Base-by-base conservation (phyloP, 2,329 filamentous ascomycete genomes). In the Phaeosphaeriaceae sp. region DNA sequence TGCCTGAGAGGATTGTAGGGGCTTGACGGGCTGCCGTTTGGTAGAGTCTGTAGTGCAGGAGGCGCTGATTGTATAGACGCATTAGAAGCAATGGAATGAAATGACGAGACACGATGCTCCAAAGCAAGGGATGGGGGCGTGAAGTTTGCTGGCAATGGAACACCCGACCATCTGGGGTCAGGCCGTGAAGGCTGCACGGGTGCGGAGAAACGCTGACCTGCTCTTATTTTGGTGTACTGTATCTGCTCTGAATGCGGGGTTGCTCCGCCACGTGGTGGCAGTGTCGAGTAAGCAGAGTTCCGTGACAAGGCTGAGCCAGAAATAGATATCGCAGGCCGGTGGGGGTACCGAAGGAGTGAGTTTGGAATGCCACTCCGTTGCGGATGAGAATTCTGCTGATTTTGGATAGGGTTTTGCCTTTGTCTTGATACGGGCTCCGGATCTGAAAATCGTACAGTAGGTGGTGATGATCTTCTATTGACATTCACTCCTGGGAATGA, bases 1-100 rank as follows among this genome's bases (percentile, higher is more conserved):
- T 72, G 57, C 7, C 63, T 48, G 3, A 72, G 59, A 8, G 62
- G 62, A 35, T 70, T 63, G 50, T 71, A 68, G 40, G 66, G 58
- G n/a, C 50, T 50, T 4, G 54, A 48, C 15, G 53, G 52, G 29
- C 32, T 38, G 15, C 55, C 34, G 7, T 26, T 32, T 8, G 47
- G 17, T n/a, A 44, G 36, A 8, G 45, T 46, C 6, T 50, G 37
- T 5, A 60, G 28, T 6, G 44, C 46, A n/a, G 58, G 43, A 21
- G 65, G 57, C 11, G 59, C 46, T 0, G 61, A 61, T 37, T 61
- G 57, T 2, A 52, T 52, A 11, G 62, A 62, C 3, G 56, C 17
- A 13, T 44, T 50, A 1, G 60, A 59, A 4, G 36, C 26, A 12
- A 48, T 50, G 11, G 65, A 66, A 20, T 65, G 59, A 15, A 58